Percentiles rank a stretch among this genome's conserved stretches.
phyloP scores from a whole-genome alignment of 768 basidiomycete species.

The Suillus plorans region DNA sequence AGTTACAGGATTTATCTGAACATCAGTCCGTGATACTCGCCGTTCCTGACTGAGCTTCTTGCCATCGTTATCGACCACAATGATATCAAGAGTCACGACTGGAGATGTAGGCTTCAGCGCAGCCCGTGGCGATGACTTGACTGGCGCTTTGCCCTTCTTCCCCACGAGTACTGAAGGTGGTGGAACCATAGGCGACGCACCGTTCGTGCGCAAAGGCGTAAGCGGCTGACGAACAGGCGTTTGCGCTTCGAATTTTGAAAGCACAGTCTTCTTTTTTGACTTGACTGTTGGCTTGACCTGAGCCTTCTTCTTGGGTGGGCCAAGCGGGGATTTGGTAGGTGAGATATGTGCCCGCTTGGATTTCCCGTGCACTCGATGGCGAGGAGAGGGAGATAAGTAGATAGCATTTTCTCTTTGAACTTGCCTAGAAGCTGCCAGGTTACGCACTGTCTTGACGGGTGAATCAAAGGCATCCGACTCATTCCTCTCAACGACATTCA shows the following conservation, averaged over 20 bases:
- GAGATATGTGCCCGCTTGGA: conserved; percentile 16
- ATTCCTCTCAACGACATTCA: conserved; percentile 40
- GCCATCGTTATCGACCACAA: conserved; percentile 62
- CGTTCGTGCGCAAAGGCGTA: conserved; percentile 29
- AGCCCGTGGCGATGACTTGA: conserved; percentile 16
- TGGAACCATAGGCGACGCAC: conserved; percentile 37
- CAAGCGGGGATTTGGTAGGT: conserved; percentile 17
- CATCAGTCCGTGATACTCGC: conserved; percentile 50
- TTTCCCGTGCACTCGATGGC: conserved; percentile 12
- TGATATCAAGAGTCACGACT: conserved; percentile 64
- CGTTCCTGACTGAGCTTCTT: conserved; percentile 58
- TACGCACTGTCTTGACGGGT: conserved; percentile 1
- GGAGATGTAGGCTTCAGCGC: conserved; percentile 44
- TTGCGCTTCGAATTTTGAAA: conserved; percentile 14
- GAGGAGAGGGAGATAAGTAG: conserved; percentile 22
- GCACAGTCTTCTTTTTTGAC: conserved; percentile 15
- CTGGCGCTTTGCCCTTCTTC: conserved; percentile 20
- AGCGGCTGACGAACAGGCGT: conserved; percentile 39
- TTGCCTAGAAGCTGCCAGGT: not conserved
- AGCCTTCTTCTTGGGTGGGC: conserved; percentile 32
- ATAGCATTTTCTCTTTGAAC: conserved; percentile 24
- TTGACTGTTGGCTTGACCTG: conserved; percentile 16
- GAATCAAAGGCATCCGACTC: conserved; percentile 11
- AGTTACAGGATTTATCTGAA: conserved; percentile 34
- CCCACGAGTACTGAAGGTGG: conserved; percentile 19